Evolutionary conservation across 306 rosid genomes (phyloP).

Genomic region (Glycine tomentella): DNA sequence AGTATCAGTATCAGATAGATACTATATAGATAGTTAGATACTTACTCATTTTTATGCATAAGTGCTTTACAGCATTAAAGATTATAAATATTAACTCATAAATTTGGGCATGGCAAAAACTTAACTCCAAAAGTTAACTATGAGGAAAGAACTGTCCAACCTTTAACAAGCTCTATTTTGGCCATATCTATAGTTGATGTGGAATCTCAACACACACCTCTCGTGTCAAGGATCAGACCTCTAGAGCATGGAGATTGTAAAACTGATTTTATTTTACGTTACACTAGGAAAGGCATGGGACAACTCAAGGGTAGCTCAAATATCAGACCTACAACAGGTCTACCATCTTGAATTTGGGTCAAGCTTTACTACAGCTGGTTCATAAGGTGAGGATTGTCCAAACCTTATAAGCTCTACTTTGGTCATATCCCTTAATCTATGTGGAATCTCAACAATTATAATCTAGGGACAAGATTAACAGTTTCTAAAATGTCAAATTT

Average conservation of each 20-base stretch:
- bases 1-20: neutral
- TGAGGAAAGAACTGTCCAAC: no score
- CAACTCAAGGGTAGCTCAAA: neutral
- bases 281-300: neutral
- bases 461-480: neutral
- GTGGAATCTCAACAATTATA: neutral
- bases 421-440: neutral
- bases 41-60: neutral
- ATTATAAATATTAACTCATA: neutral
- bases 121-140: neutral
- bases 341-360: neutral
- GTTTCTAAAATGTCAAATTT: neutral
- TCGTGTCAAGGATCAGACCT: neutral
- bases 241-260: neutral
- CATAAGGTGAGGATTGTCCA: neutral
- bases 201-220: neutral
- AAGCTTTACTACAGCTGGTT: no score
- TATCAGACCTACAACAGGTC: neutral
- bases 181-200: neutral
- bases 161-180: neutral
- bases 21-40: neutral
- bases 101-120: neutral
- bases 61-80: conserved; percentile 4
- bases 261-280: neutral
- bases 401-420: neutral